These are phyloP conservation scores for Silybum marianum DNA, from an alignment of 129 eudicot genomes.

Conservation along the genomic window DNA sequence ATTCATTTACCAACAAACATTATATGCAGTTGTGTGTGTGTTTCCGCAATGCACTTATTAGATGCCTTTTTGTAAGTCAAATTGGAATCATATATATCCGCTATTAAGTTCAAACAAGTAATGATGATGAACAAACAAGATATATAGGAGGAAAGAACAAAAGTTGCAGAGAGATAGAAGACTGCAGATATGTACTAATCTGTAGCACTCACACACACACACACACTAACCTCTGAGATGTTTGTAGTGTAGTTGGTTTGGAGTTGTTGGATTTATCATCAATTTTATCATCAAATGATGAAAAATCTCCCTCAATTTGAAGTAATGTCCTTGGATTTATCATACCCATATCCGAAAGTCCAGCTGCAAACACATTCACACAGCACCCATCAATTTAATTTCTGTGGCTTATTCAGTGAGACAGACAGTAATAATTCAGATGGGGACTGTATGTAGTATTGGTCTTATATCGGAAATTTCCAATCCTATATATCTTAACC, in stretches of 20 bases:
- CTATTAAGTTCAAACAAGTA: constrained; percentile 23
- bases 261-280: constrained; percentile 31
- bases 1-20: constrained; percentile 35
- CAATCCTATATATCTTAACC: constrained; percentile 6
- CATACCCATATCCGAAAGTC: constrained; percentile 39
- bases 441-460: not conserved
- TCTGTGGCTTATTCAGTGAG: constrained; percentile 28
- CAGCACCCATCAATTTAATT: constrained; percentile 11
- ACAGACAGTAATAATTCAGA: constrained; percentile 11
- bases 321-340: constrained; percentile 35
- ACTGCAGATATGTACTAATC: constrained; percentile 25
- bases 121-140: constrained; percentile 31
- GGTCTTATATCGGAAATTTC: constrained; percentile 5
- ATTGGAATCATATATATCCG: constrained; percentile 12
- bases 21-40: constrained; percentile 35
- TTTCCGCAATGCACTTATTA: constrained; percentile 40
- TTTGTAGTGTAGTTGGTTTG: constrained; percentile 48
- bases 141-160: constrained; percentile 33
- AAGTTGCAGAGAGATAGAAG: constrained; percentile 16
- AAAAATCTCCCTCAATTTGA: constrained; percentile 33
- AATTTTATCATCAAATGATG: constrained; percentile 43
- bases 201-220: constrained; percentile 14
- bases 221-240: constrained; percentile 52
- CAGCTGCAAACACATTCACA: constrained; percentile 41
- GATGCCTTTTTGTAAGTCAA: constrained; percentile 37